Evolutionary conservation across 441 rosid species (phyloP), one percentile per base, ranked within the genome.

Genomic region (Theobroma grandiflorum): DNA sequence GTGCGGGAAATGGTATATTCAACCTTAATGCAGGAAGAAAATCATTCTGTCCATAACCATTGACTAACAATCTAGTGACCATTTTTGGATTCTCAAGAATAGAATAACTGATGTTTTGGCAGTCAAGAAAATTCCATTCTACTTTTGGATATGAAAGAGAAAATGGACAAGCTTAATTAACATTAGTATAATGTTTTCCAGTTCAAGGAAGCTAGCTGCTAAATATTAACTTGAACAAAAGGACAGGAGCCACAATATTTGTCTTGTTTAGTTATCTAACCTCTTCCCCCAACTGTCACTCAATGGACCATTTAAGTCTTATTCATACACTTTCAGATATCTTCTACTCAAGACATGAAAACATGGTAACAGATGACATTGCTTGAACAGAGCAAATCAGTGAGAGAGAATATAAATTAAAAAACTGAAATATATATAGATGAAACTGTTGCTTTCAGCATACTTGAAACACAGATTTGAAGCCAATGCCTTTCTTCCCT

Each of bases 381-480:
- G 33, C 42, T 31, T 50, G 63, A 40, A 73, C 76, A 42, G 31
- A 26, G 43, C 6, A 31, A 22, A 45, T 59, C 22, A 7, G 10
- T 31, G 16, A 64, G 18, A 71, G 37, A 26, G 4, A 43, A 57
- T 33, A 64, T 37, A 42, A 72, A 64, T 43, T 71, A 31, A 74
- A 38, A 12, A 72, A 49, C 20, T 0, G 49, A 61, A 76, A 62
- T 47, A 72, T 49, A 50, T 49, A 14, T 57, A 14, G 5, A 2
- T 6, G n/a, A 64, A 43, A 33, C 37, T 43, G 18, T 53, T 26
- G 50, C 38, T 63, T 74, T 53, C 61, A 69, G 74, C 88, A 83
- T 90, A 97, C 99, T 97, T 98, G 95, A 87, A 95, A 97, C 72
- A 97, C 99, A 75, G 99, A 97, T 88, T 97, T 97, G 89, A 97